Evolutionary conservation across 805 yeast genomes (phyloP).

Genomic region (Metschnikowia vanudenii): DNA sequence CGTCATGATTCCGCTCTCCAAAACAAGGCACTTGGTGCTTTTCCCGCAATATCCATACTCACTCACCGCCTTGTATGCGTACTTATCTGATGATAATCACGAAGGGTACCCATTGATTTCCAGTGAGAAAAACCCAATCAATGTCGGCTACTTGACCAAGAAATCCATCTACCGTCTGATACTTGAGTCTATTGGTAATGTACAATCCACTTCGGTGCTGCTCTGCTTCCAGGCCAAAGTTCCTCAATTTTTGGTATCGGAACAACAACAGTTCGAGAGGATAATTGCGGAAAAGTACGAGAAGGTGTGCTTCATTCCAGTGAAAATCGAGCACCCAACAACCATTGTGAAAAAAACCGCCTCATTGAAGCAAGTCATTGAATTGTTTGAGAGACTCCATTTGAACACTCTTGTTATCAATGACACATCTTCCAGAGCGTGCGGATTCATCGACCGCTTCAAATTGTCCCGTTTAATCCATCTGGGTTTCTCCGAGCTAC

Average conservation of each 20-base stretch:
- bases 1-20: constrained; percentile 32
- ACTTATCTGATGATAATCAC: constrained; percentile 33
- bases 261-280: constrained; percentile 10
- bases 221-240: constrained; percentile 14
- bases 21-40: constrained; percentile 31
- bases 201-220: constrained; percentile 13
- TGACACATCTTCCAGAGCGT: constrained; percentile 22
- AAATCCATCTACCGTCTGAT: constrained; percentile 22
- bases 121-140: constrained; percentile 24
- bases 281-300: background rate
- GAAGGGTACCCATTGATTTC: constrained; percentile 43
- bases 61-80: constrained; percentile 18
- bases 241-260: constrained; percentile 5
- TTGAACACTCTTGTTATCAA: constrained; percentile 35
- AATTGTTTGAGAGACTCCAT: constrained; percentile 38
- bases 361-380: constrained; percentile 33
- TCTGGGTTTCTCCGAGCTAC: constrained; percentile 24
- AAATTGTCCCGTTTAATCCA: constrained; percentile 31
- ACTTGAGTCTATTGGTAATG: constrained; percentile 14
- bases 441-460: constrained; percentile 42
- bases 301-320: constrained; percentile 7
- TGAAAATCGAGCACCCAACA: constrained; percentile 18
- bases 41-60: constrained; percentile 29
- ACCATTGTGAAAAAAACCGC: constrained; percentile 30
- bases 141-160: constrained; percentile 38